phyloP scores from a whole-genome alignment of 2,329 filamentous ascomycete genomes.

The Lachnellula occidentalis region DNA sequence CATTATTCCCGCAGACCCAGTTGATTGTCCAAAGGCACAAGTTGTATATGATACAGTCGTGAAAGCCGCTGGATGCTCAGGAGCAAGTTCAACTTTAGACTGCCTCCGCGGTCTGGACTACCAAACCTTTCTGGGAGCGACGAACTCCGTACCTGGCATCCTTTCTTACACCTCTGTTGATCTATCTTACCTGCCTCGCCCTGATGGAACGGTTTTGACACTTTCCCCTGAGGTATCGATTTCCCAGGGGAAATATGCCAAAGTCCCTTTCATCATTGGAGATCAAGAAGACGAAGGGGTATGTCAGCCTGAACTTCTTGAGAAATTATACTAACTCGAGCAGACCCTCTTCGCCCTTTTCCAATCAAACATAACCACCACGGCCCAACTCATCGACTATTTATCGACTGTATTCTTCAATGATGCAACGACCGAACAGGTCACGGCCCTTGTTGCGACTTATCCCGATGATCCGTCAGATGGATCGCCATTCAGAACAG shows the following conservation, averaged over 20 bases:
- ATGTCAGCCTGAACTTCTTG: background rate
- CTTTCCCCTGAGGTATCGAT: slow-evolving; percentile 57
- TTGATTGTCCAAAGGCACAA: slow-evolving; percentile 63
- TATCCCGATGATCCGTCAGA: slow-evolving; percentile 47
- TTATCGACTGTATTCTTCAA: slow-evolving; percentile 56
- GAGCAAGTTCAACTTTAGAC: slow-evolving; percentile 50
- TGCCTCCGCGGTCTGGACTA: slow-evolving; percentile 61
- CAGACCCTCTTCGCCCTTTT: slow-evolving; percentile 64
- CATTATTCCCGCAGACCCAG: slow-evolving; percentile 53
- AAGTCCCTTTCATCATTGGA: slow-evolving; percentile 60
- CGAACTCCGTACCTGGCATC: slow-evolving; percentile 64
- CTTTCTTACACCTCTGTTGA: slow-evolving; percentile 63
- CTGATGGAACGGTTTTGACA: slow-evolving; percentile 58
- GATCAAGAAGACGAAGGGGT: slow-evolving; percentile 75
- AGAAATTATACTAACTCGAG: background rate
- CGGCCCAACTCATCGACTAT: slow-evolving; percentile 54
- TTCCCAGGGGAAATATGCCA: slow-evolving; percentile 47
- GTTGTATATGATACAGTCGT: slow-evolving; percentile 59
- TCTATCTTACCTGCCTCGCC: slow-evolving; percentile 65
- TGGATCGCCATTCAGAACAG: slow-evolving; percentile 70
- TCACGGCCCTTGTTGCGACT: slow-evolving; percentile 53
- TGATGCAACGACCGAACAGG: slow-evolving; percentile 42
- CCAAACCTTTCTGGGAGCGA: slow-evolving; percentile 56
- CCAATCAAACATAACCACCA: slow-evolving; percentile 62
- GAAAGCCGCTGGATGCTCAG: slow-evolving; percentile 53